Percentiles rank a stretch among this genome's conserved stretches.
phyloP scores from a whole-genome alignment of 139 green algal genomes.

The Zygnema circumcarinatum region DNA sequence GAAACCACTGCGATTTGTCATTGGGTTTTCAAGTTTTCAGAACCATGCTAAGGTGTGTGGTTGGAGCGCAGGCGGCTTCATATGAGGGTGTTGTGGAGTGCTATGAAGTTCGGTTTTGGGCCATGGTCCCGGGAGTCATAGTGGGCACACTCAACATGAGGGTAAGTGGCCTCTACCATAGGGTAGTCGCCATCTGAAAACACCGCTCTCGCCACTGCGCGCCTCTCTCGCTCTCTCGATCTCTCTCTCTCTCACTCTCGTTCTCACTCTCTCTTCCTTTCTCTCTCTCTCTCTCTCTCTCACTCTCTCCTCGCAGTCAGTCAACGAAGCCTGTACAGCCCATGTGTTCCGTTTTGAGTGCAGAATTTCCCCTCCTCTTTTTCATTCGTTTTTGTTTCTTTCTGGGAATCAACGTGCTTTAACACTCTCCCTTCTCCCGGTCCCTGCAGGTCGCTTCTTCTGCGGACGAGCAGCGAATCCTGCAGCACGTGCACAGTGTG shows the following conservation, averaged over 20 bases:
- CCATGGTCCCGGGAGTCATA: slow-evolving; percentile 34
- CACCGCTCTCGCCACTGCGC: too few species aligned
- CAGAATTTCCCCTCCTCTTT: too few species aligned
- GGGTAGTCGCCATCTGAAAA: not conserved
- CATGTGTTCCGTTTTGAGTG: too few species aligned
- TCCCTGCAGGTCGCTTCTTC: not conserved
- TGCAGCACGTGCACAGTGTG: slow-evolving; percentile 47
- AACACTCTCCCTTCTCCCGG: too few species aligned
- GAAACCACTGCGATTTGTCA: too few species aligned
- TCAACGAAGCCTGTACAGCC: too few species aligned
- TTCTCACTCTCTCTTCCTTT: not conserved
- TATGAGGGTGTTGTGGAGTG: slow-evolving; percentile 52
- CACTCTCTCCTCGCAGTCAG: too few species aligned
- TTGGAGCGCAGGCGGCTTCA: slow-evolving; percentile 15
- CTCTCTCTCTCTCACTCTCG: not conserved
- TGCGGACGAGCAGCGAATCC: slow-evolving; percentile 45
- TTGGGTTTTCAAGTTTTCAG: too few species aligned
- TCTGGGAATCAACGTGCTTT: too few species aligned
- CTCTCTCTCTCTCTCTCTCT: not conserved
- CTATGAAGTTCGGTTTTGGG: slow-evolving; percentile 44
- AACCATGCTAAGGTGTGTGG: too few species aligned
- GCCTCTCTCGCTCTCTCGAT: not conserved
- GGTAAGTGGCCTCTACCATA: slow-evolving; percentile 18
- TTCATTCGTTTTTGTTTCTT: too few species aligned
- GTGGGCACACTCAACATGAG: slow-evolving; percentile 37